Evolutionary conservation across 805 yeast species (phyloP).

Genomic region (Candida tammaniensis): DNA sequence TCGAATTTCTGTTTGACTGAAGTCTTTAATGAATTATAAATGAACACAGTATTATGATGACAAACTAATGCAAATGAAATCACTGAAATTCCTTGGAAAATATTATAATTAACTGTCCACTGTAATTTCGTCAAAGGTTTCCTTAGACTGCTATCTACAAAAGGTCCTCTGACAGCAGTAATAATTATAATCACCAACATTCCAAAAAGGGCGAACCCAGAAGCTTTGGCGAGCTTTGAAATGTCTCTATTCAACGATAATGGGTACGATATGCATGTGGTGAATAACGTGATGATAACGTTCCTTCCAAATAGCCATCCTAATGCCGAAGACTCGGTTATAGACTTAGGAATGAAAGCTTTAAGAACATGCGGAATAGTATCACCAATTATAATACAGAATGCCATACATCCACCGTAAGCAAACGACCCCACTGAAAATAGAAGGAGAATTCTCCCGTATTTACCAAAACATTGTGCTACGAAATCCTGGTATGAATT

Average conservation of each 20-base stretch:
- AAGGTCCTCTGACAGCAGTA: constrained; percentile 74
- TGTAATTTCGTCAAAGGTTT: constrained; percentile 45
- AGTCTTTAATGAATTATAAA: constrained; percentile 74
- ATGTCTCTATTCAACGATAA: constrained; percentile 78
- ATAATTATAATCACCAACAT: constrained; percentile 77
- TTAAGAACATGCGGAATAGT: constrained; percentile 87
- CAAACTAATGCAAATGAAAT: constrained; percentile 94
- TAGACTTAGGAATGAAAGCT: constrained; percentile 53
- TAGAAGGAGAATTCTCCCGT: constrained; percentile 66
- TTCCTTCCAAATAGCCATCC: constrained; percentile 61
- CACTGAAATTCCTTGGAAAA: constrained; percentile 91
- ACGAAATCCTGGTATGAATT: constrained; percentile 85
- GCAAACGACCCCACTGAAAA: constrained; percentile 86
- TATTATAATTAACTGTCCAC: constrained; percentile 56
- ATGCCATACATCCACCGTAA: constrained; percentile 91
- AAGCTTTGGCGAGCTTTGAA: constrained; percentile 80
- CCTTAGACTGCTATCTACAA: constrained; percentile 43
- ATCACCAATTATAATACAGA: constrained; percentile 92
- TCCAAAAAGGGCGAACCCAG: constrained; percentile 79
- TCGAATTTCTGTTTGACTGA: constrained; percentile 78
- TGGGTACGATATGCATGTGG: constrained; percentile 76
- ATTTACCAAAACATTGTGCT: constrained; percentile 68
- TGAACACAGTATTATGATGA: constrained; percentile 90
- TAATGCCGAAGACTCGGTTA: constrained; percentile 24
- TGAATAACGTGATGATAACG: constrained; percentile 65